phyloP scores from a whole-genome alignment of 768 basidiomycete species.

The Phaeotremella fagi region DNA sequence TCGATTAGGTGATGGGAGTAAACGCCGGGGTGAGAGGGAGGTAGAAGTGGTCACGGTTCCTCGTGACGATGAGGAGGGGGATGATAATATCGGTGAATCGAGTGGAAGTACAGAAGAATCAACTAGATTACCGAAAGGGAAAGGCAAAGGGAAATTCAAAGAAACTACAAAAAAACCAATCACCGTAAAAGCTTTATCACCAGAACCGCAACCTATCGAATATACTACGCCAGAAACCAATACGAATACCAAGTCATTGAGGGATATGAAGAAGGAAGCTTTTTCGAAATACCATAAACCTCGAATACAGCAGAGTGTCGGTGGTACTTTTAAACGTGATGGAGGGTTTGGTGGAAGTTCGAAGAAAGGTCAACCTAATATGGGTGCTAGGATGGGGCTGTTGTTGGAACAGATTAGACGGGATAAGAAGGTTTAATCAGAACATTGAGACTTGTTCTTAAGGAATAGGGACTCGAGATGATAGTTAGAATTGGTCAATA shows the following conservation, averaged over 20 bases:
- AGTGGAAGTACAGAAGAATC: constrained; percentile 13
- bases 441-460: too few relatives aligned
- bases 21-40: constrained; percentile 4
- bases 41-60: constrained; percentile 9
- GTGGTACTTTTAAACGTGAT: constrained; percentile 13
- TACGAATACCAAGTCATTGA: constrained; percentile 16
- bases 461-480: too few relatives aligned
- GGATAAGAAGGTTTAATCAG: constrained; percentile 22
- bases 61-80: constrained; percentile 9
- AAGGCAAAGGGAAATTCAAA: constrained; percentile 19
- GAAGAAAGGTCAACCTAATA: constrained; percentile 57
- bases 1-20: constrained; percentile 57
- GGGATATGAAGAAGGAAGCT: constrained; percentile 38
- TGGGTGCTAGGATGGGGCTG: constrained; percentile 81
- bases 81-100: constrained; percentile 25
- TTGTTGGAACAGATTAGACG: constrained; percentile 78
- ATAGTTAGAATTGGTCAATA: too few relatives aligned
- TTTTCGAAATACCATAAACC: constrained; percentile 33
- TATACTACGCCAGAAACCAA: neutral
- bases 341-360: constrained; percentile 7
- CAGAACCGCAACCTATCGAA: constrained; percentile 2
- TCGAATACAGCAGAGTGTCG: constrained; percentile 1
- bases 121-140: neutral
- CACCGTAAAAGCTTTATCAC: constrained; percentile 21
- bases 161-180: constrained; percentile 29